phyloP scores from a whole-genome alignment of 2,329 filamentous ascomycete species.

The Claviceps sp. region DNA sequence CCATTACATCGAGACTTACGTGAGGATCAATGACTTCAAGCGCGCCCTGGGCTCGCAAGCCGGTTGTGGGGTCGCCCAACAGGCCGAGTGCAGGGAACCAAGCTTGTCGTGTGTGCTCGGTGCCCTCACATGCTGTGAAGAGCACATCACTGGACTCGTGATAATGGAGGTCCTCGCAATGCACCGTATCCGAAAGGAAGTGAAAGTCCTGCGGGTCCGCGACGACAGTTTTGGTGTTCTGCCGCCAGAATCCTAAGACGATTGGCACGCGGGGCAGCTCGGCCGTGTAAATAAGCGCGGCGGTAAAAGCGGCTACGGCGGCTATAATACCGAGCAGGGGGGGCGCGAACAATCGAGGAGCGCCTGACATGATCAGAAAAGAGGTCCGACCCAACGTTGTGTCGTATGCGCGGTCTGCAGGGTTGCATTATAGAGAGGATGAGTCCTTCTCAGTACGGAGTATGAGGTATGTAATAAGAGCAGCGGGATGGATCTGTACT shows the following conservation, averaged over 20 bases:
- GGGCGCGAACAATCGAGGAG: neutral
- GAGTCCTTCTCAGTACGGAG: neutral
- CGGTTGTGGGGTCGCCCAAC: slow-evolving; percentile 26
- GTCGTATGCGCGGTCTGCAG: neutral
- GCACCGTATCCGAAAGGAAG: slow-evolving; percentile 34
- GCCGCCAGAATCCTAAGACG: slow-evolving; percentile 17
- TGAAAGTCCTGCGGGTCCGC: slow-evolving; percentile 18
- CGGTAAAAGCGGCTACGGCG: neutral
- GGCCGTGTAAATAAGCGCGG: slow-evolving; percentile 2
- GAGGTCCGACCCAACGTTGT: neutral
- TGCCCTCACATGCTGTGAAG: slow-evolving; percentile 44
- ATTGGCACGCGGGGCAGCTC: slow-evolving; percentile 2
- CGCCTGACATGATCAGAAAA: neutral
- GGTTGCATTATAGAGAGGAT: neutral
- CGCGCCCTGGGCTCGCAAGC: slow-evolving; percentile 23
- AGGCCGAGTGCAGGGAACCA: slow-evolving; percentile 39
- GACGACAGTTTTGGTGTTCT: slow-evolving; percentile 10
- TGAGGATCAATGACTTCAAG: slow-evolving; percentile 41
- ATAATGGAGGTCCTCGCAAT: slow-evolving; percentile 49
- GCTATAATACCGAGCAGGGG: neutral
- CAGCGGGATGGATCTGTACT: neutral
- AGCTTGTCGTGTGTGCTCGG: slow-evolving; percentile 23
- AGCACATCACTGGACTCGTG: slow-evolving; percentile 32
- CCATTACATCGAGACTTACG: slow-evolving; percentile 20
- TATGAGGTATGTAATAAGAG: too few species aligned